Percentiles rank a stretch among this genome's conserved stretches.
Evolutionary conservation across 257 asterid species (phyloP).

Genomic region (Leonotis leonurus): DNA sequence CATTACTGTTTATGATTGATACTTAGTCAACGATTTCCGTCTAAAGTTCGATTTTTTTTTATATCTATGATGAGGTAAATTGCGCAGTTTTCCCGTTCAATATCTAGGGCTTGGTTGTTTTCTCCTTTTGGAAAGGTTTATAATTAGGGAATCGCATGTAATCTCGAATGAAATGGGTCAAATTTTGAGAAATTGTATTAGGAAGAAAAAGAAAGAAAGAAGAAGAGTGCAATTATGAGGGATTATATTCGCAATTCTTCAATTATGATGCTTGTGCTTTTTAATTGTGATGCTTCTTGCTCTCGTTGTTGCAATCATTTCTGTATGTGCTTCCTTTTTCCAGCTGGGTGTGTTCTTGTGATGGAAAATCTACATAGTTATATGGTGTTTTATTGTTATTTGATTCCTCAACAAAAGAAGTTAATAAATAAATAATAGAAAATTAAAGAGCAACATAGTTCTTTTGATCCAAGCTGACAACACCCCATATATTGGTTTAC

Average conservation of each 20-base stretch:
- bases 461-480: not conserved
- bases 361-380: not conserved
- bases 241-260: not conserved
- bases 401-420: not conserved
- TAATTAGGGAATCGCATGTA: not conserved
- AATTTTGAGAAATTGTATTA: not conserved
- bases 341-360: slow-evolving; percentile 7
- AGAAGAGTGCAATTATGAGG: not conserved
- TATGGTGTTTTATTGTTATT: not conserved
- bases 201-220: not conserved
- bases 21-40: slow-evolving; percentile 1
- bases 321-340: too few relatives aligned
- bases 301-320: too few relatives aligned
- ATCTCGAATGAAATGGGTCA: not conserved
- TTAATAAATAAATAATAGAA: too few relatives aligned
- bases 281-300: not conserved
- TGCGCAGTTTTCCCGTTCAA: not conserved
- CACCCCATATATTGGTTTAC: too few relatives aligned
- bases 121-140: slow-evolving; percentile 12
- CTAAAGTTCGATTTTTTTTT: not conserved
- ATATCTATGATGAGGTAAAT: not conserved
- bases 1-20: not conserved
- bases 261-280: not conserved
- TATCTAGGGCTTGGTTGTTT: slow-evolving; percentile 33
- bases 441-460: not conserved